Evolutionary conservation across 306 rosid genomes (phyloP), one percentile per base, ranked within the genome.

Genomic region (Sophora flavescens): DNA sequence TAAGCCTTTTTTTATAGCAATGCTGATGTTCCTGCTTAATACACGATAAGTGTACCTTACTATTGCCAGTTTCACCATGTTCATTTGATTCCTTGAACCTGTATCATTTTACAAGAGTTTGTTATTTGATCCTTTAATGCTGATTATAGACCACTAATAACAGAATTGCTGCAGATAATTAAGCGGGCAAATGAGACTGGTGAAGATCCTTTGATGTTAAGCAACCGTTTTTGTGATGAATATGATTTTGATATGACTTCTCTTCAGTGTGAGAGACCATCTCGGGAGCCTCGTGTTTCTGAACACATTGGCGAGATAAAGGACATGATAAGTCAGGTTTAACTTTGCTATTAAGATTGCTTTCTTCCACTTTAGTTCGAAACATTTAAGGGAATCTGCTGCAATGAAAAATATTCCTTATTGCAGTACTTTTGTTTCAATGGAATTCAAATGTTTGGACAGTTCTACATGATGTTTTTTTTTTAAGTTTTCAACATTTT

Each of bases 271-370:
- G 88, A 87, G 76, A 36, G 65, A 83, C 99, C 99, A n/a, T 83
- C 96, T 14, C 87, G 60, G 79, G 92, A 92, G 80, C 97, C 97
- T 6, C 91, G 92, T 58, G 99, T 95, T 72, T 95, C 99, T 54
- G 91, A 87, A 8, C 97, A 95, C 83, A 84, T 95, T 89, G 96
- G 77, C 45, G 86, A 95, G 83, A 95, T 92, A 75, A 90, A 86
- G 87, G 89, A 88, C 76, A 79, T 95, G 92, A 95, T 95, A 84
- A 66, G 54, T 60, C 90, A 90, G 97, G 99, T 92, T 60, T 59
- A 50, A 54, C 9, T 62, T 76, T 78, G 58, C 64, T 63, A 57
- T 54, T 33, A 39, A 8, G 17, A 77, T 68, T 30, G 36, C 41
- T 38, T 16, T 63, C 59, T 44, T 76, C 54, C 26, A 50, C 48